These are phyloP conservation scores for Hura crepitans DNA, from an alignment of 441 rosid genomes.

Conservation along the genomic window DNA sequence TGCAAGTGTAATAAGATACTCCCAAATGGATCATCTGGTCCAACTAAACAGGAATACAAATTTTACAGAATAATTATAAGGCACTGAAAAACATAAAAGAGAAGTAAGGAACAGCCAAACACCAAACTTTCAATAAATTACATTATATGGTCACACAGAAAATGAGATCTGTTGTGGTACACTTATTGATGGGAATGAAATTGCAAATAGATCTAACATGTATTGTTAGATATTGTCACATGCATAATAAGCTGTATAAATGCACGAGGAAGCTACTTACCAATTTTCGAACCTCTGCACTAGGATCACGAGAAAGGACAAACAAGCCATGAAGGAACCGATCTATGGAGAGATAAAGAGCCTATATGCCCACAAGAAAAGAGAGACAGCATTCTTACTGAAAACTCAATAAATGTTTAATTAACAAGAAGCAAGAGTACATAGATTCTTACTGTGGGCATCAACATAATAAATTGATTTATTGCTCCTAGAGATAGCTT, in stretches of 20 bases:
- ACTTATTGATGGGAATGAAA: neutral
- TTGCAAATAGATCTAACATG: neutral
- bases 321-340: conserved; percentile 89
- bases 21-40: neutral
- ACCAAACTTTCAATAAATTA: neutral
- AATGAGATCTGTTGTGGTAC: neutral
- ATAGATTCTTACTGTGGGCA: conserved; percentile 86
- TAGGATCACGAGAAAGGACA: conserved; percentile 73
- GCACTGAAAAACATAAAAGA: neutral
- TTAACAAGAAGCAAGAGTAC: neutral
- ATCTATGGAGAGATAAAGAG: conserved; percentile 71
- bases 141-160: no score
- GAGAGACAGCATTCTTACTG: neutral
- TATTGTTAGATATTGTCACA: neutral
- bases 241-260: neutral
- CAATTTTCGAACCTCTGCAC: conserved; percentile 86
- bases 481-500: conserved; percentile 87
- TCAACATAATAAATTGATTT: conserved; percentile 78
- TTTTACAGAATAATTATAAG: neutral
- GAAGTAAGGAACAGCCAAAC: neutral
- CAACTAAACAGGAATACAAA: neutral
- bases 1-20: no score
- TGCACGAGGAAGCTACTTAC: conserved; percentile 33
- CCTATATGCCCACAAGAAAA: conserved; percentile 37
- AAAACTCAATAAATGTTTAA: neutral